phyloP scores from a whole-genome alignment of 2,329 filamentous ascomycete genomes.

The Epichloe glyceriae region DNA sequence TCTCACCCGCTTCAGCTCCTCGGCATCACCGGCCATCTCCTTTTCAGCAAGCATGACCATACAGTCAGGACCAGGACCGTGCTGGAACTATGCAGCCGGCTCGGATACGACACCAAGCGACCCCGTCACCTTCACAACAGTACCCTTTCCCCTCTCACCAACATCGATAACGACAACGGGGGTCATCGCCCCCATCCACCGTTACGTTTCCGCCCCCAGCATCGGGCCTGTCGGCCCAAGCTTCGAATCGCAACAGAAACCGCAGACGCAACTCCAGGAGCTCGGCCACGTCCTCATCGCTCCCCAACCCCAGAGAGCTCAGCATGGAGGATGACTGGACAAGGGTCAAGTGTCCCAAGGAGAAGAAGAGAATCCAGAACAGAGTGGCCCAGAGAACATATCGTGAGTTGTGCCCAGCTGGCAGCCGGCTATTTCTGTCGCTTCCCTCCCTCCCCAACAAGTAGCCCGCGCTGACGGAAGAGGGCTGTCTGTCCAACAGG shows the following conservation, averaged over 20 bases:
- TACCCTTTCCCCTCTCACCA: constrained; percentile 1
- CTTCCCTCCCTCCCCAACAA: background rate
- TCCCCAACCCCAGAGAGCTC: constrained; percentile 4
- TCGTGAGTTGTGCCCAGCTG: constrained; percentile 11
- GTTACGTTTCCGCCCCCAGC: background rate
- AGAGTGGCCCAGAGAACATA: constrained; percentile 12
- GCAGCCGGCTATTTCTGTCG: background rate
- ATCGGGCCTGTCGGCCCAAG: background rate
- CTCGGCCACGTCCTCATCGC: background rate
- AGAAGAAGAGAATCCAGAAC: constrained; percentile 9
- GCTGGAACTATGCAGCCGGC: constrained; percentile 2
- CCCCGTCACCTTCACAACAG: background rate
- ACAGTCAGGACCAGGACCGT: background rate
- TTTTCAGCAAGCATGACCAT: background rate
- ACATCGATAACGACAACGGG: background rate
- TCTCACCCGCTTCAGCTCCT: background rate
- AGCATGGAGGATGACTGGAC: constrained; percentile 9
- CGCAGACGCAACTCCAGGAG: background rate
- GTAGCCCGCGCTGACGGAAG: background rate
- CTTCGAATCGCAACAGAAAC: background rate
- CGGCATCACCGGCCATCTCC: background rate
- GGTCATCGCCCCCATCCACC: background rate
- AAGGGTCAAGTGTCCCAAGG: constrained; percentile 6
- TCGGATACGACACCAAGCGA: background rate
- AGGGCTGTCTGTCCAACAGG: constrained; percentile 8